These are phyloP conservation scores for Rhododendron vialii DNA, from an alignment of 148 eudicot genomes.

Conservation along the genomic window DNA sequence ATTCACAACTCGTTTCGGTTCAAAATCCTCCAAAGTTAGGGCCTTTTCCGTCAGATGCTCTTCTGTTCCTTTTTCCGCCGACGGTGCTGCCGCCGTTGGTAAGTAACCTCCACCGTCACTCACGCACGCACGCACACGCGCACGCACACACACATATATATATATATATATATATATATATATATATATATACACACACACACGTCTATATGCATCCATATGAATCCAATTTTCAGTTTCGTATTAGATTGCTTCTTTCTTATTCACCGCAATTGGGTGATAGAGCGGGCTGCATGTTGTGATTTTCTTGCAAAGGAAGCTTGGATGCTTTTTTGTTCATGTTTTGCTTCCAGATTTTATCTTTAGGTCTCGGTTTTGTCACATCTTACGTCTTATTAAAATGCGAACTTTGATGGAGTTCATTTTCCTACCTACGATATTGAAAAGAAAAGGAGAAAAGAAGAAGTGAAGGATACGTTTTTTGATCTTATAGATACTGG, in stretches of 20 bases:
- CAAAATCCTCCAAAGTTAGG: slow-evolving; percentile 13
- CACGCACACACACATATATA: neutral
- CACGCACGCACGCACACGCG: neutral
- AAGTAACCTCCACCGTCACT: neutral
- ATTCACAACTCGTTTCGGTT: slow-evolving; percentile 10
- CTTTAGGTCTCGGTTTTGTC: neutral
- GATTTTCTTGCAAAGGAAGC: neutral
- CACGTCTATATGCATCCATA: neutral
- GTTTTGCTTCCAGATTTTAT: neutral
- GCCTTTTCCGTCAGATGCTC: slow-evolving; percentile 31
- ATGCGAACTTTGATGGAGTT: neutral
- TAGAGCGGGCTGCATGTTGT: neutral
- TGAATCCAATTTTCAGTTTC: neutral
- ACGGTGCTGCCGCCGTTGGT: slow-evolving; percentile 16
- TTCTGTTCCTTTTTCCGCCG: slow-evolving; percentile 22
- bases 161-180: too few species aligned
- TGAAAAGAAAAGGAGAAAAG: neutral
- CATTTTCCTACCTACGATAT: neutral
- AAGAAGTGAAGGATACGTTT: neutral
- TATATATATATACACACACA: too few species aligned
- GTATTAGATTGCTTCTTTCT: neutral
- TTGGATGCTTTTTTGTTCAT: neutral
- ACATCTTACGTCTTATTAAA: neutral
- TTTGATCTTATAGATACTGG: neutral
- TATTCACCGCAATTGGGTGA: neutral